Base-by-base conservation (phyloP, 139 green algal species). In the Tetradesmus obliquus region DNA sequence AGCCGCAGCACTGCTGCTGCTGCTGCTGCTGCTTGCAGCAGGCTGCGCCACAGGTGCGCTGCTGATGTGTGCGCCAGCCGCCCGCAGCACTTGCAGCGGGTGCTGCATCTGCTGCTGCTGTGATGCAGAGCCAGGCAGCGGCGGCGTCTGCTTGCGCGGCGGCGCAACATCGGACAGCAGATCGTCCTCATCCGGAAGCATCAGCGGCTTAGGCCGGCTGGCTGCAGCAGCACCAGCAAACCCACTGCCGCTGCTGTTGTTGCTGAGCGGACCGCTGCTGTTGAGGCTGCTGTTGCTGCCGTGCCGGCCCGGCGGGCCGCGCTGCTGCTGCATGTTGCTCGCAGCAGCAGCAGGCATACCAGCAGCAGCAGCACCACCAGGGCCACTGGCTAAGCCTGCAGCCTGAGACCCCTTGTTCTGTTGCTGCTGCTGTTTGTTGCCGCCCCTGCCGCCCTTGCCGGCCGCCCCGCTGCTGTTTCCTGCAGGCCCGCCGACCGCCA, bases 61-160 rank as follows among this genome's bases (percentile, higher is more conserved):
- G 62, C 60, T 62, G 22, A 89, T 89, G 60, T 89, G 84, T 3
- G 84, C 84, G 12, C 84, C 84, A 66, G 84, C 84, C 45, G 60
- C 84, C 13, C 62, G 55, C 45, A 89, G 51, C 45, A 89, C 84
- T 19, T 89, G 84, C 84, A 79, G 62, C 3, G 55, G 84, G 10
- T 79, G 57, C 84, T 79, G 60, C 84, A 89, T 51, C 15, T 89
- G 84, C 62, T 80, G 58, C 55, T 58, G 54, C 45, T 76, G 84
- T 22, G 57, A 9, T 79, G 80, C 32, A 66, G 80, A 5, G 20
- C 32, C 55, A 62, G 24, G 53, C n/a, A 69, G 7, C 60, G 10
- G 57, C n/a, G n/a, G 10, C 19, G 58, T 15, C 54, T 87, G 60
- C 13, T 19, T 51, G 12, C 7, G 32, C 5, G 82, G 17, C 5